A percentile compares a stretch with the other conserved stretches of the same genome.
phyloP scores from a whole-genome alignment of 306 rosid genomes.

The Acacia melanoxylon region DNA sequence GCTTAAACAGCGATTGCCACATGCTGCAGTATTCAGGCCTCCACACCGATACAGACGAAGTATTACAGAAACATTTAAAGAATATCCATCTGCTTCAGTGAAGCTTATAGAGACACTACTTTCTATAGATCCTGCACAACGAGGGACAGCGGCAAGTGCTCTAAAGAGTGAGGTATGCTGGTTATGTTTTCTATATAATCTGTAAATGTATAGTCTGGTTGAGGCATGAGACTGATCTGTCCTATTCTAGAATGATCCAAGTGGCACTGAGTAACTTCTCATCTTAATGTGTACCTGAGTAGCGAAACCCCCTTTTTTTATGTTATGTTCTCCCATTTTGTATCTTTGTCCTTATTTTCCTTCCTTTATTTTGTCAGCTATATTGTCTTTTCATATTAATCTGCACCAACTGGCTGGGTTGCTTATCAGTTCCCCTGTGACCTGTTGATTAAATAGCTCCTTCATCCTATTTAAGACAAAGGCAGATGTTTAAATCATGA shows the following conservation, averaged over 20 bases:
- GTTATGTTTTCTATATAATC: conserved; percentile 1
- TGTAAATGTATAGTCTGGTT: conserved; percentile 12
- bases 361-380: background rate
- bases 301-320: background rate
- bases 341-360: background rate
- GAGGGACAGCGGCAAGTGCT: conserved; percentile 88
- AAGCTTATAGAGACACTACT: conserved; percentile 80
- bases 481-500: conserved; percentile 17
- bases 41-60: conserved; percentile 83
- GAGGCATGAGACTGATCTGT: conserved; percentile 17
- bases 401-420: background rate
- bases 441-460: conserved; percentile 5
- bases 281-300: conserved; percentile 4
- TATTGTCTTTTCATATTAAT: background rate
- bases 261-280: background rate
- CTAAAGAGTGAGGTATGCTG: conserved; percentile 78
- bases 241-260: background rate
- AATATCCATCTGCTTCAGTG: conserved; percentile 65
- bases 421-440: background rate
- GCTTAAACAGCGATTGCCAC: conserved; percentile 63
- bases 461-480: background rate
- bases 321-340: background rate
- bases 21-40: conserved; percentile 70
- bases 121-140: conserved; percentile 71
- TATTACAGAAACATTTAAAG: conserved; percentile 74